Percentiles rank a stretch among this genome's conserved stretches.
Conservation (phyloP, 345 rosid genomes). For the Bruguiera sexangula region DNA sequence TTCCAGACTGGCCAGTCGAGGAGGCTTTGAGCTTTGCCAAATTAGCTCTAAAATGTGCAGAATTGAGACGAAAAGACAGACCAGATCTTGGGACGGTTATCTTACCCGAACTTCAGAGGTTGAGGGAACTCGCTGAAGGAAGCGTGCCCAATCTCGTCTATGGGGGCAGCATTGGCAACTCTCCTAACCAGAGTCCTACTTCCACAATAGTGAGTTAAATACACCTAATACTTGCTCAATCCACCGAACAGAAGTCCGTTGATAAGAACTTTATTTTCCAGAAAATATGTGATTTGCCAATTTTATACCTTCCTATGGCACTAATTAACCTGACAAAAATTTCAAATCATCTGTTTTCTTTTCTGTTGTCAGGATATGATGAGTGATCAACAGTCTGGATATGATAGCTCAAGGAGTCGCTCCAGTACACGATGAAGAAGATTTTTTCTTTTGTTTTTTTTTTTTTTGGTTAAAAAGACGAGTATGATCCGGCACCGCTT, state of each 20-base stretch:
- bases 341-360: neutral
- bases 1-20: conserved; percentile 76
- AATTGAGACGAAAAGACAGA: conserved; percentile 78
- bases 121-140: conserved; percentile 61
- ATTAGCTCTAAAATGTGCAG: conserved; percentile 67
- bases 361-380: conserved; percentile 36
- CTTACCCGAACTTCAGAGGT: conserved; percentile 67
- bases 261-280: neutral
- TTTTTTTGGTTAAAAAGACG: conserved; percentile 8
- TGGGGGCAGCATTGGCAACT: conserved; percentile 23
- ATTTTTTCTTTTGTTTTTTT: neutral
- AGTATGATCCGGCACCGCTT: neutral
- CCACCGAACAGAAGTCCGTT: neutral
- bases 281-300: neutral
- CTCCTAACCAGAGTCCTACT: conserved; percentile 24
- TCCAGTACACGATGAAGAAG: conserved; percentile 30
- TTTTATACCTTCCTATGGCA: neutral
- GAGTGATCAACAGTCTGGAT: conserved; percentile 35
- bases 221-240: neutral
- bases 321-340: neutral
- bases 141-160: conserved; percentile 26
- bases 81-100: conserved; percentile 66
- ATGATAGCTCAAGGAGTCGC: conserved; percentile 32
- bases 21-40: conserved; percentile 58
- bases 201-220: conserved; percentile 31